Base-by-base conservation (phyloP, 129 eudicot genomes). In the Pulicaria dysenterica region DNA sequence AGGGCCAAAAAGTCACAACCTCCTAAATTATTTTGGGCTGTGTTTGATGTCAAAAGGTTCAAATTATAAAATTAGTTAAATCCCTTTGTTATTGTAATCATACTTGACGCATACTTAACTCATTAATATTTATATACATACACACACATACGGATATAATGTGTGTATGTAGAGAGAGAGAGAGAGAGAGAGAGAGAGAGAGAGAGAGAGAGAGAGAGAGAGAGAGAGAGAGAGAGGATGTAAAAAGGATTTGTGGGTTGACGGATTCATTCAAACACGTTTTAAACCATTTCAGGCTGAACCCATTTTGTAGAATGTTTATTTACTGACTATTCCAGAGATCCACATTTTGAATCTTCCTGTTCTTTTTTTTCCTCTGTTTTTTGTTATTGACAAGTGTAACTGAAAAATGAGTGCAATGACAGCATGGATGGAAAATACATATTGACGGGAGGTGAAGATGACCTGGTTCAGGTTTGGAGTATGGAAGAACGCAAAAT, bases 401-500 rank as follows among this genome's bases (percentile, higher is more conserved):
- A 34, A 77, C 70, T 77, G 73, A 24, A 81, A 44, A 70, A 42
- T 37, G 38, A 54, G 55, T 79, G 51, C 73, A 77, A 82, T 56
- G 42, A 84, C 91, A 91, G 99, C 86, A 79, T 84, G 96, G 99
- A 94, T 70, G 93, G 96, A 37, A 94, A 94, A 62, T 94, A 94
- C 67, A 81, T 94, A 72, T 74, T 90, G 77, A 88, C 96, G 3
- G 99, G 99, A 68, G 99, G 99, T 4, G 99, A 94, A 77, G 99
- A 94, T 73, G 99, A 94, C 81, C 84, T 94, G 46, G 99, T 94
- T 75, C 97, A 94, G 62, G 99, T 94, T 45, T 94, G 97, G 99
- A 94, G 99, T 70, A 88, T 90, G 97, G 99, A 94, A 70, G 93
- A 88, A 55, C 86, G 94, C 10, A 94, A 88, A 81, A 84, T 90